Evolutionary conservation across 352 stramenopile species (phyloP).

Genomic region (Pythium plurisporium): DNA sequence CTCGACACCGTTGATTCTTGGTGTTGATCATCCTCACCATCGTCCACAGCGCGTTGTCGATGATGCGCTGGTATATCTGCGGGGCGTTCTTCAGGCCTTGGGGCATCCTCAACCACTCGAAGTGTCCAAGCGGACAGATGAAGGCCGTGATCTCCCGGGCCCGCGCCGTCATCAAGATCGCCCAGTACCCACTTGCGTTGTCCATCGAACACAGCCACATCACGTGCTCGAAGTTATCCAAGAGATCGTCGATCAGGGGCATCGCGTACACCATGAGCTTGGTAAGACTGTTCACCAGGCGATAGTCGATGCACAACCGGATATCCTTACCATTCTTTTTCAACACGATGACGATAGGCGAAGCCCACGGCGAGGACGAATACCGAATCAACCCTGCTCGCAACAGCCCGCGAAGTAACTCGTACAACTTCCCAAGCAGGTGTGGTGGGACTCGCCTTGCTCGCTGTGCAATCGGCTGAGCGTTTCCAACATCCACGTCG

Average conservation of each 20-base stretch:
- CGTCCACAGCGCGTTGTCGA: neutral
- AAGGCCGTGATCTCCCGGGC: neutral
- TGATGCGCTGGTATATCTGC: no score
- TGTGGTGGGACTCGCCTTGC: constrained; percentile 11
- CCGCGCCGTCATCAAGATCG: neutral
- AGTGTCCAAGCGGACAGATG: no score
- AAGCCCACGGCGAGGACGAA: constrained; percentile 8
- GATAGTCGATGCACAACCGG: constrained; percentile 12
- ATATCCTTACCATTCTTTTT: constrained; percentile 19
- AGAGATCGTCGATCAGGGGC: neutral
- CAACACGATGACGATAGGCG: constrained; percentile 13
- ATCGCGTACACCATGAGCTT: constrained; percentile 13
- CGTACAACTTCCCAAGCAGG: constrained; percentile 15
- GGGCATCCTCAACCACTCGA: no score
- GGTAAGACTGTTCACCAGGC: constrained; percentile 6
- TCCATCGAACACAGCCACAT: constrained; percentile 4
- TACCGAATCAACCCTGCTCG: constrained; percentile 8
- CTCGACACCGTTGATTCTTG: constrained; percentile 10
- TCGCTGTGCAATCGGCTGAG: constrained; percentile 15
- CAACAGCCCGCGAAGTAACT: constrained; percentile 25
- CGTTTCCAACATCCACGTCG: constrained; percentile 20
- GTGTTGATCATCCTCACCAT: neutral
- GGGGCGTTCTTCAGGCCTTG: no score
- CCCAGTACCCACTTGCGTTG: neutral
- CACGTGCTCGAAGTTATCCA: neutral